phyloP scores from a whole-genome alignment of 345 rosid species.

The Mercurialis annua region DNA sequence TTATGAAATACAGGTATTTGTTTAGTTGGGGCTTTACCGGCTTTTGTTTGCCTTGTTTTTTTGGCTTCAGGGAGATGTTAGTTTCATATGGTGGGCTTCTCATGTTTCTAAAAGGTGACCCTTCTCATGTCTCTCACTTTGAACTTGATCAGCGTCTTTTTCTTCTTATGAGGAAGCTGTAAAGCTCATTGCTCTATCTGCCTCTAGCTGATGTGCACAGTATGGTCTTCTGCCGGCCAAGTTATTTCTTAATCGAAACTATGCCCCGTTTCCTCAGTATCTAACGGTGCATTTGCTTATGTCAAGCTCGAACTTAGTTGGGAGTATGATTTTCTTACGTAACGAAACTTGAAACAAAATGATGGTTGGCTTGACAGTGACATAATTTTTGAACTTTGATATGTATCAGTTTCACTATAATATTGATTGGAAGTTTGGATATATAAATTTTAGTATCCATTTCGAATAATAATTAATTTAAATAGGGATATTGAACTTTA shows the following conservation, averaged over 20 bases:
- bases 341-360: not conserved
- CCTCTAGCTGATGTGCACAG: not conserved
- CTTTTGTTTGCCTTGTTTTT: too few relatives aligned
- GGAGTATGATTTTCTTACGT: not conserved
- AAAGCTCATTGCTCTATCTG: slow-evolving; percentile 12
- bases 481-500: too few relatives aligned
- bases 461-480: too few relatives aligned
- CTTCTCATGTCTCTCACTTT: slow-evolving; percentile 11
- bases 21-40: too few relatives aligned
- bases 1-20: not conserved
- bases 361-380: too few relatives aligned
- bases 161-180: slow-evolving; percentile 30
- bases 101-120: slow-evolving; percentile 26
- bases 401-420: not conserved
- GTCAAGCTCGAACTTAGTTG: not conserved
- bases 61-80: slow-evolving; percentile 16
- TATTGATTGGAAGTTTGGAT: too few relatives aligned
- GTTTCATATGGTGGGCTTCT: slow-evolving; percentile 31
- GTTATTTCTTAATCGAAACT: not conserved
- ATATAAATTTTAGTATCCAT: too few relatives aligned
- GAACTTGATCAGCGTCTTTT: slow-evolving; percentile 25
- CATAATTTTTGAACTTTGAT: not conserved
- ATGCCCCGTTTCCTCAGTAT: not conserved
- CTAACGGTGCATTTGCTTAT: not conserved
- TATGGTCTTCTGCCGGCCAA: not conserved